Percentiles rank a stretch among this genome's conserved stretches.
Conservation (phyloP, 345 rosid species). For the Turnera subulata region DNA sequence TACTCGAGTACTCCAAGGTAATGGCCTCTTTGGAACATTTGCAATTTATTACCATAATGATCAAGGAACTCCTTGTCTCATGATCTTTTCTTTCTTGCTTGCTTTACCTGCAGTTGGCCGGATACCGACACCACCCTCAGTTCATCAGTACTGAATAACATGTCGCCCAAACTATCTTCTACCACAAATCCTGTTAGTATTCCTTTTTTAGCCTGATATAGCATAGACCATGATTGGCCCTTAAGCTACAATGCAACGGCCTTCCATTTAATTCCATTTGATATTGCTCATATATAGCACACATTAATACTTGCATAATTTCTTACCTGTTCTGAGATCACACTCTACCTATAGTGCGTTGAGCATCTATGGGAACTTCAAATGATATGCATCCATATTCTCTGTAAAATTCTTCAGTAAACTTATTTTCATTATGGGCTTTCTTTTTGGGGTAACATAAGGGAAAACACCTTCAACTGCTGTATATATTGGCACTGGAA, state of each 20-base stretch:
- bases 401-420: too few species aligned
- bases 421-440: too few species aligned
- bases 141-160: constrained; percentile 19
- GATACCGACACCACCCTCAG: constrained; percentile 27
- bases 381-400: too few species aligned
- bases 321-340: not conserved
- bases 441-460: too few species aligned
- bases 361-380: not conserved
- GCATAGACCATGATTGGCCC: too few species aligned
- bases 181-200: constrained; percentile 43
- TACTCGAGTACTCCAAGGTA: too few species aligned
- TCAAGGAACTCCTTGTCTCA: not conserved
- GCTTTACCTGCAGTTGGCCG: constrained; percentile 34
- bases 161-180: constrained; percentile 42
- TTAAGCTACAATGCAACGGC: not conserved
- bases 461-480: too few species aligned
- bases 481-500: too few species aligned
- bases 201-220: not conserved
- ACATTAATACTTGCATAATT: not conserved
- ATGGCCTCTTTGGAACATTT: not conserved
- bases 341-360: not conserved
- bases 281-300: not conserved
- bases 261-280: not conserved
- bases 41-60: constrained; percentile 18
- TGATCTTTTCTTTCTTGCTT: constrained; percentile 3